Evolutionary conservation across 2,329 filamentous ascomycete species (phyloP).

Genomic region (Paecilomyces variotii): DNA sequence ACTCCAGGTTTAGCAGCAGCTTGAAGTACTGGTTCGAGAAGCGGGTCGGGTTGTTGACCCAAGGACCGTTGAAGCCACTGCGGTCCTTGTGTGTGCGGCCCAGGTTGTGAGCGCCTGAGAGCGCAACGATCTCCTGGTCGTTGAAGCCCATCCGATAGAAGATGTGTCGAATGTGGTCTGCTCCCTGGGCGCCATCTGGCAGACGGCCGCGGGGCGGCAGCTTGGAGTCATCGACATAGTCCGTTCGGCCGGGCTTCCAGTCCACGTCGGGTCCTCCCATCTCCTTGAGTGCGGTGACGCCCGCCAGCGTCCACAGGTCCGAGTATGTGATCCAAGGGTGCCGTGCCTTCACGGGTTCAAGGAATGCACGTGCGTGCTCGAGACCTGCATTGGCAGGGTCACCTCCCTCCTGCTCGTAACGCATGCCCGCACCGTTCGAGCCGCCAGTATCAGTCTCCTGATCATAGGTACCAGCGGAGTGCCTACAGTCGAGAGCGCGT

Average conservation of each 20-base stretch:
- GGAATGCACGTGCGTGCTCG: conserved; percentile 55
- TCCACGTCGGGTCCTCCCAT: conserved; percentile 52
- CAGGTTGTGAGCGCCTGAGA: conserved; percentile 50
- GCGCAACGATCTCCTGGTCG: conserved; percentile 52
- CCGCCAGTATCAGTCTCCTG: conserved; percentile 52
- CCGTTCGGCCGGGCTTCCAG: conserved; percentile 53
- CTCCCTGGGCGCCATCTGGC: conserved; percentile 47
- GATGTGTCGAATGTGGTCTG: conserved; percentile 48
- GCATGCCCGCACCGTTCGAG: conserved; percentile 58
- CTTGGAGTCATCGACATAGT: conserved; percentile 54
- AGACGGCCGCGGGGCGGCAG: conserved; percentile 51
- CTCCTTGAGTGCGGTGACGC: conserved; percentile 49
- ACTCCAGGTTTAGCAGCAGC: conserved; percentile 44
- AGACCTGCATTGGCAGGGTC: conserved; percentile 59
- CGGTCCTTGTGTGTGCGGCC: conserved; percentile 50
- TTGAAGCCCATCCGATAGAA: conserved; percentile 55
- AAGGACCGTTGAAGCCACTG: conserved; percentile 51
- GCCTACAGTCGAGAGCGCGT: conserved; percentile 32
- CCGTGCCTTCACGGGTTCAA: conserved; percentile 52
- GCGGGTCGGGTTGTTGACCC: conserved; percentile 52
- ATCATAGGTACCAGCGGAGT: conserved; percentile 58
- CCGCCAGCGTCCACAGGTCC: conserved; percentile 58
- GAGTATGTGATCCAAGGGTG: conserved; percentile 59
- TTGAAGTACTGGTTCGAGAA: conserved; percentile 53
- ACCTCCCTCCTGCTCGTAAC: conserved; percentile 56